These are phyloP conservation scores for Ricinus communis DNA, from an alignment of 345 rosid genomes.

Conservation along the genomic window DNA sequence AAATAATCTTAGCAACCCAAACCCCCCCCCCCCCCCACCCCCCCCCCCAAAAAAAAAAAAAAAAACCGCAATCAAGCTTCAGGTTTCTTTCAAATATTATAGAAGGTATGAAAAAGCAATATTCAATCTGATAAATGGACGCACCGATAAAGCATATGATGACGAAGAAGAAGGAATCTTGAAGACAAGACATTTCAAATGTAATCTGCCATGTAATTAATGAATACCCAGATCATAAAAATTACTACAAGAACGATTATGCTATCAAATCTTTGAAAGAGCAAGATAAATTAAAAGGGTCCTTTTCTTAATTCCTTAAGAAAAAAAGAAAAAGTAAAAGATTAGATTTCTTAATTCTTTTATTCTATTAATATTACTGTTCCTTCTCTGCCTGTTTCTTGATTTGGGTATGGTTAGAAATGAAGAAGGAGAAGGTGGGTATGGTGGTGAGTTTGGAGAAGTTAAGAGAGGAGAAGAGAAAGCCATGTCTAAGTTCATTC, in stretches of 20 bases:
- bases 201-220: slow-evolving; percentile 30
- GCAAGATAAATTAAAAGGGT: background rate
- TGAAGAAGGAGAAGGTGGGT: background rate
- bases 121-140: slow-evolving; percentile 16
- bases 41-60: background rate
- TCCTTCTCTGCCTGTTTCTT: no score
- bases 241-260: background rate
- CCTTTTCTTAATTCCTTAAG: no score
- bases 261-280: background rate
- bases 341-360: no score
- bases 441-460: slow-evolving; percentile 3
- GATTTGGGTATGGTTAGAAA: slow-evolving; percentile 3
- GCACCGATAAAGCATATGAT: slow-evolving; percentile 43
- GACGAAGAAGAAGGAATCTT: slow-evolving; percentile 29
- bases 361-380: no score
- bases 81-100: no score
- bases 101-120: background rate
- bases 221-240: slow-evolving; percentile 17
- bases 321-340: background rate
- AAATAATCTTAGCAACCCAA: background rate
- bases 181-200: slow-evolving; percentile 38
- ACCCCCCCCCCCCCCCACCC: no score
- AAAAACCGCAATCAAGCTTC: no score
- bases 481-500: slow-evolving; percentile 1
- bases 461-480: background rate